Conservation (phyloP, 208 protist genomes). For the Tetramitus jugosus region DNA sequence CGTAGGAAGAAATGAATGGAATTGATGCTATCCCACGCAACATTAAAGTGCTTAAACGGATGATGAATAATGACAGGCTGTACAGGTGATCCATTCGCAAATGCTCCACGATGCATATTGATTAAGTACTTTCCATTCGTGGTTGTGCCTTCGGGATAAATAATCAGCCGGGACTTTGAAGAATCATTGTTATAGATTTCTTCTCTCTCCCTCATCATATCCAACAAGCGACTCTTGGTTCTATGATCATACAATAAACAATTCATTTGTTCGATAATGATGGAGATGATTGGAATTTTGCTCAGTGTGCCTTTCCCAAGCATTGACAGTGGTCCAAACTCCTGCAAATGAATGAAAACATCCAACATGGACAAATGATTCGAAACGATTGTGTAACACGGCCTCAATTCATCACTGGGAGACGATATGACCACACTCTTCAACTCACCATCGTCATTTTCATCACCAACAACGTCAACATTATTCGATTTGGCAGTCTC, state of each 20-base stretch:
- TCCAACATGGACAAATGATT: neutral
- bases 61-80: slow-evolving; percentile 50
- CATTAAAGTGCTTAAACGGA: slow-evolving; percentile 27
- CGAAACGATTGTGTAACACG: neutral
- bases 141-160: slow-evolving; percentile 57
- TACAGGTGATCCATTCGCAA: slow-evolving; percentile 43
- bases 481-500: too few species aligned
- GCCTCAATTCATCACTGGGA: too few species aligned
- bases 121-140: slow-evolving; percentile 45
- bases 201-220: neutral
- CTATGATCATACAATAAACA: neutral
- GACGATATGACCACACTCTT: too few species aligned
- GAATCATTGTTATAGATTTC: neutral
- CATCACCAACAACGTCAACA: too few species aligned
- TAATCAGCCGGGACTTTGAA: slow-evolving; percentile 24
- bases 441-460: too few species aligned
- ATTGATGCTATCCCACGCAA: neutral
- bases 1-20: slow-evolving; percentile 18
- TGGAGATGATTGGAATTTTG: neutral
- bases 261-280: neutral
- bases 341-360: neutral
- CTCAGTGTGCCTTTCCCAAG: neutral
- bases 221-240: neutral
- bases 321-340: neutral
- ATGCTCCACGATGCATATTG: slow-evolving; percentile 46